Conservation (phyloP, 73 alveolate species). For the Vitrella brassicaformis region DNA sequence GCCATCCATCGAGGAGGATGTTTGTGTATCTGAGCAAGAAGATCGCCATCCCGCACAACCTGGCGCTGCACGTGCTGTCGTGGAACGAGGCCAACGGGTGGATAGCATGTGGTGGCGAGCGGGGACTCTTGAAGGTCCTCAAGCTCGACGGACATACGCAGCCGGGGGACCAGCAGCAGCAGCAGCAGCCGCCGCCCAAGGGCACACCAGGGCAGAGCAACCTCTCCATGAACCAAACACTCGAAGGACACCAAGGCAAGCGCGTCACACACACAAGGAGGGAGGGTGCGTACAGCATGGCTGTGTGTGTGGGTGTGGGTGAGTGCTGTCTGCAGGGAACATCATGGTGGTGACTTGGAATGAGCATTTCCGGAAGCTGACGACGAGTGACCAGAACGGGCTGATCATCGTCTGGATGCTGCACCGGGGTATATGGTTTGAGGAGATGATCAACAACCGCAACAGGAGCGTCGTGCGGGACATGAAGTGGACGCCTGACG, state of each 20-base stretch:
- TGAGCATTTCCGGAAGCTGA: constrained; percentile 61
- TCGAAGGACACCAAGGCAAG: constrained; percentile 68
- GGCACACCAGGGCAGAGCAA: constrained; percentile 57
- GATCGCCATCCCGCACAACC: constrained; percentile 39
- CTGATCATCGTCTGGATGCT: constrained; percentile 71
- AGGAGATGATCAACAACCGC: constrained; percentile 99
- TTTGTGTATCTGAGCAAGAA: constrained; percentile 26
- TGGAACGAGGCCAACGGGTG: constrained; percentile 80
- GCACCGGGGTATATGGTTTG: constrained; percentile 45
- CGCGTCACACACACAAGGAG: not conserved
- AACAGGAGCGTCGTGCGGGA: constrained; percentile 93
- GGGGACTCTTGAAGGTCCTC: constrained; percentile 63
- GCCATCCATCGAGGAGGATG: not conserved
- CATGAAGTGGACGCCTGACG: constrained; percentile 96
- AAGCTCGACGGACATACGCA: constrained; percentile 54
- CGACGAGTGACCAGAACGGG: constrained; percentile 70
- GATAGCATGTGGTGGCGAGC: constrained; percentile 81
- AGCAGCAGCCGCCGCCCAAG: constrained; percentile 10
- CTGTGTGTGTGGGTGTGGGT: not conserved
- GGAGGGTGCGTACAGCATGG: not conserved
- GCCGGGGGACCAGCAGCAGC: constrained; percentile 18
- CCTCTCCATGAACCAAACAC: constrained; percentile 76
- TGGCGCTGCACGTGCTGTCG: constrained; percentile 31
- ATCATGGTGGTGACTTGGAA: constrained; percentile 60
- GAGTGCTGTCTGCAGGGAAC: constrained; percentile 39